These are phyloP conservation scores for Agaricales sp. DNA, from an alignment of 1,284 basidiomycete genomes.

Conservation along the genomic window DNA sequence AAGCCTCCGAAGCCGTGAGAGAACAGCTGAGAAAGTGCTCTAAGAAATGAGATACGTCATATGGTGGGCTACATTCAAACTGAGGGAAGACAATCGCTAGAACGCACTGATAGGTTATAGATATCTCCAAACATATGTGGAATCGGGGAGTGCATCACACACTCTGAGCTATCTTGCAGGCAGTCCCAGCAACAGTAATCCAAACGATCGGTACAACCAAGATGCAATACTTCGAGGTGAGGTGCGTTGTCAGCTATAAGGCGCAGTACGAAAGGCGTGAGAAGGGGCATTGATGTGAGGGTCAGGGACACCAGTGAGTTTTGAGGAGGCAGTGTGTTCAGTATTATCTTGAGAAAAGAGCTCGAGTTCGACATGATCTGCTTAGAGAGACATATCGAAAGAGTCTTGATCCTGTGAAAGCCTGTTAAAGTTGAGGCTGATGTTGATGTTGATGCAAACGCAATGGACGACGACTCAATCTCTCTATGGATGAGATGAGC, in stretches of 20 bases:
- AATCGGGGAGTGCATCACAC: constrained; percentile 32
- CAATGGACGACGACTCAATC: neutral
- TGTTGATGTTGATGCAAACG: neutral
- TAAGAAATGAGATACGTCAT: neutral
- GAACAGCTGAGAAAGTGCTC: neutral
- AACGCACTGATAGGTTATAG: constrained; percentile 25
- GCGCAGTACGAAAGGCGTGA: constrained; percentile 23
- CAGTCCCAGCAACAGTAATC: constrained; percentile 36
- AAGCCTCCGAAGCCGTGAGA: constrained; percentile 19
- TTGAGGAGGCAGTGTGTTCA: neutral
- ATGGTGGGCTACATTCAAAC: too few species aligned
- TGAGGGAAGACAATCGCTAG: neutral
- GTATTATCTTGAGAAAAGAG: neutral
- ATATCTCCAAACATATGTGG: constrained; percentile 23
- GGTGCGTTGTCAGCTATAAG: constrained; percentile 22
- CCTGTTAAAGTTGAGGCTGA: neutral
- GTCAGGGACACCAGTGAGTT: constrained; percentile 19
- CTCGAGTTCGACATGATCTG: neutral
- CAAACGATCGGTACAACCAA: constrained; percentile 32
- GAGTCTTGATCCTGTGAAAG: neutral
- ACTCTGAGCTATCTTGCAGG: constrained; percentile 30
- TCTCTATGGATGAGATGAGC: neutral
- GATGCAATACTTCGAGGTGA: constrained; percentile 21
- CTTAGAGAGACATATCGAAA: neutral
- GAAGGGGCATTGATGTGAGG: constrained; percentile 25